These are phyloP conservation scores for Triticum dicoccoides DNA, from an alignment of 176 grass and related monocot species.

Conservation along the genomic window DNA sequence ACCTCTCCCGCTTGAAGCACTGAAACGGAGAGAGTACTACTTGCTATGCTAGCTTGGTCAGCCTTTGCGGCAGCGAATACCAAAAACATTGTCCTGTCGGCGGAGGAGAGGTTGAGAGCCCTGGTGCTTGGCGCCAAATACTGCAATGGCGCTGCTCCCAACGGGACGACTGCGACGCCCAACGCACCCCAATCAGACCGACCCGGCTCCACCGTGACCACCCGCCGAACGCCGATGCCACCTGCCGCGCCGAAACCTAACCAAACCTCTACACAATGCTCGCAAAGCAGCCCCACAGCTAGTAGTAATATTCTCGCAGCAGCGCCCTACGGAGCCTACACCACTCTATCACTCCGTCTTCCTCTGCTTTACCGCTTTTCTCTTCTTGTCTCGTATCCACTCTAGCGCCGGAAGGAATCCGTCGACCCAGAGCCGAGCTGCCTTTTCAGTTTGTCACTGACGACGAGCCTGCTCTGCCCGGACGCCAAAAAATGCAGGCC, in stretches of 20 bases:
- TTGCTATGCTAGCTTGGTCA: no score
- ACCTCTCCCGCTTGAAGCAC: no score
- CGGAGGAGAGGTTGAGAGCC: background rate
- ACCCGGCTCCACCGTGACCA: background rate
- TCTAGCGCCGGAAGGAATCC: background rate
- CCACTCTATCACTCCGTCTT: background rate
- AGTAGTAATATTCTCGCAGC: background rate
- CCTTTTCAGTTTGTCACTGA: background rate
- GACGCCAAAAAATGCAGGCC: background rate
- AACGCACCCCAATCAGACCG: background rate
- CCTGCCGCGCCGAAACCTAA: constrained; percentile 27
- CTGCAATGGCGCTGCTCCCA: background rate
- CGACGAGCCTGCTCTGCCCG: background rate
- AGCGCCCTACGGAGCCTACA: background rate
- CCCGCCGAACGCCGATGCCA: constrained; percentile 34
- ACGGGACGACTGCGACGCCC: background rate
- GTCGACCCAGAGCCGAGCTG: background rate
- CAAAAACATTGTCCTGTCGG: background rate
- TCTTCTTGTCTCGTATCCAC: background rate
- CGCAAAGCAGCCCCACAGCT: constrained; percentile 27
- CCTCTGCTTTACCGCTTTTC: background rate
- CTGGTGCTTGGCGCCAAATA: background rate
- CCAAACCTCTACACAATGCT: constrained; percentile 3
- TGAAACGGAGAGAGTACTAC: no score
- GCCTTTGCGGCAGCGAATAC: no score